These are phyloP conservation scores for Hyaloscypha variabilis DNA, from an alignment of 495 filamentous ascomycete species.

Conservation along the genomic window DNA sequence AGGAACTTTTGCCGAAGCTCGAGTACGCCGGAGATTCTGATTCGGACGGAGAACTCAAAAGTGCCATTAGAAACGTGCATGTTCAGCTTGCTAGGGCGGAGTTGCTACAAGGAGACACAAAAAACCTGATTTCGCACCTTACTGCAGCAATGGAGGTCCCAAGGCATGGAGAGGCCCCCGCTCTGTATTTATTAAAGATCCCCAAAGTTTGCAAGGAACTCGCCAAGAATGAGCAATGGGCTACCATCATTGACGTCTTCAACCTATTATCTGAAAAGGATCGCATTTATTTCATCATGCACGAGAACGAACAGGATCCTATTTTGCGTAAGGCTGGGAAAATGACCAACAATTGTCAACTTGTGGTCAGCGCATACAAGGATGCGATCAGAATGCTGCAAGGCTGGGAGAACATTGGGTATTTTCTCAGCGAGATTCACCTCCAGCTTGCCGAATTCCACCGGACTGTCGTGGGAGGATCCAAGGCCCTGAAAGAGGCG, in stretches of 20 bases:
- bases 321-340: not conserved
- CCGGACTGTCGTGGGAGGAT: not conserved
- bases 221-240: not conserved
- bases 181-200: not conserved
- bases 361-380: not conserved
- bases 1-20: not conserved
- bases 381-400: not conserved
- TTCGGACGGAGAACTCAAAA: not conserved
- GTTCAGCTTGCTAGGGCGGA: not conserved
- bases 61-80: not conserved
- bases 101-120: not conserved
- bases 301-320: not conserved
- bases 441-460: slow-evolving; percentile 1
- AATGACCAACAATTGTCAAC: not conserved
- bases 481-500: not conserved
- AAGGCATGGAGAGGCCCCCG: not conserved
- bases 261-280: not conserved
- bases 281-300: not conserved
- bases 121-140: not conserved
- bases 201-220: not conserved
- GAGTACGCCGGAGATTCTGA: not conserved
- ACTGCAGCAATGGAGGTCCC: not conserved
- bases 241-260: not conserved
- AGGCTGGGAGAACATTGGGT: not conserved
- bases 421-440: not conserved